Conservation (phyloP, 2,329 filamentous ascomycete species). For the Talaromyces islandicus region DNA sequence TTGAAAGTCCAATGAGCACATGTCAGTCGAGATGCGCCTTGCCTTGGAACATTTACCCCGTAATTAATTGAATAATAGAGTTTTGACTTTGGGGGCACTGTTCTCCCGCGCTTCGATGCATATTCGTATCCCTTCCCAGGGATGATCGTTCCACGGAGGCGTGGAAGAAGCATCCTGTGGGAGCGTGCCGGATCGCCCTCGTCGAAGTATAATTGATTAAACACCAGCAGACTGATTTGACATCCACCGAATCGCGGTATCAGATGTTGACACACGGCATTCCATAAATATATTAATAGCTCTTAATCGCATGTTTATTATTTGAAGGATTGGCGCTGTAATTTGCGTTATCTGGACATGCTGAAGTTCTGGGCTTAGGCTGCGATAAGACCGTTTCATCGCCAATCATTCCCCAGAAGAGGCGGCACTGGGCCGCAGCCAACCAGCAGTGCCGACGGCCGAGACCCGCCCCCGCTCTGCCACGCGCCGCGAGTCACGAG, state of each 20-base stretch:
- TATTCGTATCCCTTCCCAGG: constrained; percentile 15
- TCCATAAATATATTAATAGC: not conserved
- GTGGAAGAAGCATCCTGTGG: not conserved
- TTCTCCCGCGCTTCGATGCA: constrained; percentile 28
- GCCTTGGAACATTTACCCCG: not conserved
- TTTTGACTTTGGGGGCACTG: not conserved
- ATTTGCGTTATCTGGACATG: not conserved
- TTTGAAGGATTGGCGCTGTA: not conserved
- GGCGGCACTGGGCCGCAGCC: not conserved
- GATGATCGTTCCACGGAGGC: not conserved
- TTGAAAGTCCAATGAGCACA: not conserved
- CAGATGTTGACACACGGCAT: not conserved
- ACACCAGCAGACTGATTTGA: not conserved
- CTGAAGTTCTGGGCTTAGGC: not conserved
- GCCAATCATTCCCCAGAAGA: not conserved
- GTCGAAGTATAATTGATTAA: not conserved
- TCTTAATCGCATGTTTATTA: no score
- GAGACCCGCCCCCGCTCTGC: not conserved
- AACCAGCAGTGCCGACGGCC: not conserved
- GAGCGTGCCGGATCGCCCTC: not conserved
- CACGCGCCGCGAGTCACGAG: not conserved
- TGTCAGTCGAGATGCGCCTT: not conserved
- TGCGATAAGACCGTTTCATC: constrained; percentile 1
- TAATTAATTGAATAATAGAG: no score
- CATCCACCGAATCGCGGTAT: not conserved